These are phyloP conservation scores for Adansonia grandidieri DNA, from an alignment of 441 rosid species.

Conservation along the genomic window DNA sequence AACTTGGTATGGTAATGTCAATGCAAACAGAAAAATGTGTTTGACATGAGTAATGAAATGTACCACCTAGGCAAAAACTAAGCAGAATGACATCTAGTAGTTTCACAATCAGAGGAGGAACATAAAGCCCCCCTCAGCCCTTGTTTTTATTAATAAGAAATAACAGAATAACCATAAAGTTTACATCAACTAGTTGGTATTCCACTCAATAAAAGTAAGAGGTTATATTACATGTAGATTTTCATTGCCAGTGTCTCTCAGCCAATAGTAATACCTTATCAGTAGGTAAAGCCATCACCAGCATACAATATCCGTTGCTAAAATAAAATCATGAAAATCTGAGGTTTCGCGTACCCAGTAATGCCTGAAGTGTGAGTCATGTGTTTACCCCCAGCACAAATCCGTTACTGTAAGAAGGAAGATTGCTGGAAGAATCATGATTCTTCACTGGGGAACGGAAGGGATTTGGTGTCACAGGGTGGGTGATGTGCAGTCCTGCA, in stretches of 20 bases:
- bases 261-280: not conserved
- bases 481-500: constrained; percentile 53
- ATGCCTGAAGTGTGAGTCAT: constrained; percentile 17
- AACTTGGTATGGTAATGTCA: not conserved
- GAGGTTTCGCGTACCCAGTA: constrained; percentile 7
- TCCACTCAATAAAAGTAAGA: constrained; percentile 19
- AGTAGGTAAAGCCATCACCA: not conserved
- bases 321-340: not conserved
- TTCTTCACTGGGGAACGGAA: constrained; percentile 47
- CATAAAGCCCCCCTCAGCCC: not conserved
- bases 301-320: not conserved
- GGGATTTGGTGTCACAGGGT: constrained; percentile 53
- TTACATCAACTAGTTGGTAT: constrained; percentile 11
- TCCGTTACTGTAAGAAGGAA: constrained; percentile 52
- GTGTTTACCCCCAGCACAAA: constrained; percentile 52
- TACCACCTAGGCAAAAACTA: not conserved
- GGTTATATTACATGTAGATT: not conserved
- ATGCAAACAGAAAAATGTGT: not conserved
- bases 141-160: constrained; percentile 4
- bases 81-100: not conserved
- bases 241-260: not conserved
- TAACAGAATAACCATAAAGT: constrained; percentile 1
- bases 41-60: constrained; percentile 1
- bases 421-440: constrained; percentile 41
- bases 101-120: constrained; percentile 8